These are phyloP conservation scores for Talaromyces sp. DNA, from an alignment of 2,329 filamentous ascomycete genomes.

Conservation along the genomic window DNA sequence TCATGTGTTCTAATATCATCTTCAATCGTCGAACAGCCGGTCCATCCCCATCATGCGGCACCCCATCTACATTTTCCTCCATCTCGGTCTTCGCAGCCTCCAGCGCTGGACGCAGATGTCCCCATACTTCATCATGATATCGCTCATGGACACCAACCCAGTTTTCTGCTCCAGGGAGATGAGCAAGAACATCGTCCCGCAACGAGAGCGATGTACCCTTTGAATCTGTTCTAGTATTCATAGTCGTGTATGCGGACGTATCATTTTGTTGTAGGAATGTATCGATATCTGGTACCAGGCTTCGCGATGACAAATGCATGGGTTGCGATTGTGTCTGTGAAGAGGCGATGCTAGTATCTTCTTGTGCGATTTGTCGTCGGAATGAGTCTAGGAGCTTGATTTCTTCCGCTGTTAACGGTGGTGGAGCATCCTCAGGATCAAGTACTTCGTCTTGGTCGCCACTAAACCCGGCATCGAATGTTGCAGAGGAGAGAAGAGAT, in stretches of 20 bases:
- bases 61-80: conserved; percentile 29
- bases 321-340: not conserved
- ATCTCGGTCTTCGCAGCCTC: conserved; percentile 61
- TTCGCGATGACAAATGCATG: conserved; percentile 28
- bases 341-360: not conserved
- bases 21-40: conserved; percentile 42
- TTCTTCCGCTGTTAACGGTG: conserved; percentile 29
- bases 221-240: conserved; percentile 1
- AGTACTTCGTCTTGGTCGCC: conserved; percentile 23
- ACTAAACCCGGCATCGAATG: conserved; percentile 30
- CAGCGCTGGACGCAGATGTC: conserved; percentile 61
- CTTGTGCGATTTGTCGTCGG: conserved; percentile 20
- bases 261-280: conserved; percentile 31
- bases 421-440: conserved; percentile 13
- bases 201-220: conserved; percentile 9
- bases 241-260: conserved; percentile 5
- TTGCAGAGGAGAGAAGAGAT: conserved; percentile 38
- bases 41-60: conserved; percentile 26
- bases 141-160: conserved; percentile 40
- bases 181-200: conserved; percentile 33
- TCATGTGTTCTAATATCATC: conserved; percentile 45
- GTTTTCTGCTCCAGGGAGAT: conserved; percentile 36
- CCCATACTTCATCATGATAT: conserved; percentile 67
- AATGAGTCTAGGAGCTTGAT: conserved; percentile 37
- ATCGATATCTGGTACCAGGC: conserved; percentile 39